These are phyloP conservation scores for Alternaria triticina DNA, from an alignment of 2,329 filamentous ascomycete genomes.

Conservation along the genomic window DNA sequence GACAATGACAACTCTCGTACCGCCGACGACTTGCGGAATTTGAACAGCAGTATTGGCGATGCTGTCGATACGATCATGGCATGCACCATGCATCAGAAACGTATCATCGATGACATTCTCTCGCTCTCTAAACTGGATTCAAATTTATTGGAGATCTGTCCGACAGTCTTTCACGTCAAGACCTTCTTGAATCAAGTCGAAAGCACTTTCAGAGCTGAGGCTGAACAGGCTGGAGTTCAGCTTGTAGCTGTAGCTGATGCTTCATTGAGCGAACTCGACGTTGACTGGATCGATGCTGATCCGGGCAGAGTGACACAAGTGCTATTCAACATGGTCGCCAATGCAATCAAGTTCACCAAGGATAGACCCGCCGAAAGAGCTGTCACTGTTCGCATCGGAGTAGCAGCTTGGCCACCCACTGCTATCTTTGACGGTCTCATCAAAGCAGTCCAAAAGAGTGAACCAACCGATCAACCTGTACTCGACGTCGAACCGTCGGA, in stretches of 20 bases:
- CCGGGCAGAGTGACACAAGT: not conserved
- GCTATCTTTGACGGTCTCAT: not conserved
- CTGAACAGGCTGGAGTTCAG: not conserved
- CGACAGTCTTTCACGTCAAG: not conserved
- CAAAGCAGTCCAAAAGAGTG: slow-evolving; percentile 1
- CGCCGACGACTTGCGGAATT: not conserved
- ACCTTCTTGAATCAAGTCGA: not conserved
- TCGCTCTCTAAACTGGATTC: not conserved
- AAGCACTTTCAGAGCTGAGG: not conserved
- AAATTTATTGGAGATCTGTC: not conserved
- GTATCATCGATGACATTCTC: not conserved
- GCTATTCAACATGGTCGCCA: slow-evolving; percentile 23
- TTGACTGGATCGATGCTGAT: not conserved
- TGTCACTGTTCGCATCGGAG: slow-evolving; percentile 17
- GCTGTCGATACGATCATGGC: not conserved
- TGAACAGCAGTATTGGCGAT: not conserved
- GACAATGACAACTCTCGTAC: not conserved
- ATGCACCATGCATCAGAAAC: not conserved
- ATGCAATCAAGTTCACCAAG: slow-evolving; percentile 40
- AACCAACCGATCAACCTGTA: not conserved
- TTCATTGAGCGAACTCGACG: not conserved
- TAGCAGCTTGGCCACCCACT: not conserved
- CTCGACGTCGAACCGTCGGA: not conserved
- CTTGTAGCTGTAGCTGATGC: not conserved
- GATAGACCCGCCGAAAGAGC: slow-evolving; percentile 10